These are phyloP conservation scores for Linnemannia hyalina DNA, from an alignment of 192 early-diverging fungal genomes.

Conservation along the genomic window DNA sequence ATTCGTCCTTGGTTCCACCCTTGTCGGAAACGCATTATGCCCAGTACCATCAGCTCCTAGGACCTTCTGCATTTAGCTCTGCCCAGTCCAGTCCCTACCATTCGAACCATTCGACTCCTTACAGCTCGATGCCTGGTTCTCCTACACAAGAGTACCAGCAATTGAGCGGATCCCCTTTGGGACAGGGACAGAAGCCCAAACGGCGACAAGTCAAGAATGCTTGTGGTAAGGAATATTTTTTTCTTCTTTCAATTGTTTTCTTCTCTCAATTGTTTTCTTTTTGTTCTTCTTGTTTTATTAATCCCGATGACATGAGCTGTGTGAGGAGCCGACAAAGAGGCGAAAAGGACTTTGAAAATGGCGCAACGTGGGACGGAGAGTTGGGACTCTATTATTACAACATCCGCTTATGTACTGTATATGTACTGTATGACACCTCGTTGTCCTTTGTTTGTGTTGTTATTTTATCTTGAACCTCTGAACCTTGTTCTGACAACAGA, in stretches of 20 bases:
- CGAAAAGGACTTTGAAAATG: conserved; percentile 10
- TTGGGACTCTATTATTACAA: conserved; percentile 10
- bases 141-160: conserved; percentile 45
- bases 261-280: not conserved
- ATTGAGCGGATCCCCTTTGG: conserved; percentile 9
- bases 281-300: not conserved
- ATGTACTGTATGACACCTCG: conserved; percentile 1
- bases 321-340: conserved; percentile 14
- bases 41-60: conserved; percentile 48
- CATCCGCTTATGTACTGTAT: conserved; percentile 5
- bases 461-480: not conserved
- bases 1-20: conserved; percentile 43
- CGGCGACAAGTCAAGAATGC: conserved; percentile 93
- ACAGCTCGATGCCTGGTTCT: conserved; percentile 54
- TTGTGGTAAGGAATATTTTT: conserved; percentile 71
- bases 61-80: conserved; percentile 48
- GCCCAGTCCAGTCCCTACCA: conserved; percentile 46
- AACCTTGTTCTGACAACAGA: not conserved
- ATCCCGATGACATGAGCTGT: conserved; percentile 2
- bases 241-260: not conserved
- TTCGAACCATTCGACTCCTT: conserved; percentile 55
- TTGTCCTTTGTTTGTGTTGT: not conserved
- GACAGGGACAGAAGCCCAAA: conserved; percentile 58
- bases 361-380: conserved; percentile 9
- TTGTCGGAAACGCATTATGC: conserved; percentile 41